phyloP scores from a whole-genome alignment of 768 basidiomycete genomes.

The Fomitopsis pulvina region DNA sequence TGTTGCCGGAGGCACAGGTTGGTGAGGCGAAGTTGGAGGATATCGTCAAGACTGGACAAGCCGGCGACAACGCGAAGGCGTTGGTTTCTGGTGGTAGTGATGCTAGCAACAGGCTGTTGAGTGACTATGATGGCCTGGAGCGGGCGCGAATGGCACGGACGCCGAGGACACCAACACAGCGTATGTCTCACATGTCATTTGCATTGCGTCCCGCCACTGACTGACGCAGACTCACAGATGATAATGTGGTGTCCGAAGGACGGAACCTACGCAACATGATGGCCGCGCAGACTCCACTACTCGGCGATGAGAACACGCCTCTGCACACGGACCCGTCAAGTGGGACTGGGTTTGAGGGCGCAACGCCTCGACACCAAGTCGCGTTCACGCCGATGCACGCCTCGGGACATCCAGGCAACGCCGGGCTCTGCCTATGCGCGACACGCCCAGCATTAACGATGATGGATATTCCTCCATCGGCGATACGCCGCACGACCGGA shows the following conservation, averaged over 20 bases:
- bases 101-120: slow-evolving; percentile 79
- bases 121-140: slow-evolving; percentile 89
- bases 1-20: slow-evolving; percentile 86
- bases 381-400: slow-evolving; percentile 83
- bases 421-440: slow-evolving; percentile 79
- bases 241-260: slow-evolving; percentile 91
- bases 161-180: slow-evolving; percentile 88
- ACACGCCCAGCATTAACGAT: slow-evolving; percentile 83
- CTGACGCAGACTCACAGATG: slow-evolving; percentile 49
- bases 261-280: slow-evolving; percentile 94
- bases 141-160: slow-evolving; percentile 89
- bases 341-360: slow-evolving; percentile 91
- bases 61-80: slow-evolving; percentile 83
- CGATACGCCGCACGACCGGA: slow-evolving; percentile 74
- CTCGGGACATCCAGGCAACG: slow-evolving; percentile 23
- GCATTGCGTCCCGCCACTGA: slow-evolving; percentile 1
- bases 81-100: slow-evolving; percentile 78
- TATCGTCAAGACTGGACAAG: slow-evolving; percentile 96
- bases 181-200: slow-evolving; percentile 38
- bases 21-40: slow-evolving; percentile 93
- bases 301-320: slow-evolving; percentile 97
- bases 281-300: slow-evolving; percentile 84
- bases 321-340: slow-evolving; percentile 66
- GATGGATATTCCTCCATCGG: slow-evolving; percentile 49
- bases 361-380: slow-evolving; percentile 87